Percentiles rank a stretch among this genome's conserved stretches.
Conservation (phyloP, 2,329 filamentous ascomycete species). For the Penicillium sp. region DNA sequence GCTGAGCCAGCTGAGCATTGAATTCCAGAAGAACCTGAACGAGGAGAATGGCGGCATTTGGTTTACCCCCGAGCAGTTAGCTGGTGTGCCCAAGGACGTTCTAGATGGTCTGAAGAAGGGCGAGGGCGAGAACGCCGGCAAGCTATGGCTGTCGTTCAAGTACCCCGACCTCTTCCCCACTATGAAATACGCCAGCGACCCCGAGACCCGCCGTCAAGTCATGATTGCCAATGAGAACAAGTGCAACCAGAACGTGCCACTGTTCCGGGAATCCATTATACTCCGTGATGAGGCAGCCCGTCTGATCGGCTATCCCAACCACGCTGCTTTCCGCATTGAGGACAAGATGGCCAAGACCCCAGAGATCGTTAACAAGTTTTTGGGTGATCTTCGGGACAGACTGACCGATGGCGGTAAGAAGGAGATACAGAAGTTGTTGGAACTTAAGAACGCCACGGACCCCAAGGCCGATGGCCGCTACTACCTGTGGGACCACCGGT, state of each 20-base stretch:
- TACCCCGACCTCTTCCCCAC: constrained; percentile 44
- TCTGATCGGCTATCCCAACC: constrained; percentile 43
- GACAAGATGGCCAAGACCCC: constrained; percentile 49
- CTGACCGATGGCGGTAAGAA: constrained; percentile 39
- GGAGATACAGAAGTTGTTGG: constrained; percentile 39
- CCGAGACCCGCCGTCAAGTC: constrained; percentile 38
- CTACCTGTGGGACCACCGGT: constrained; percentile 46
- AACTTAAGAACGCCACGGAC: constrained; percentile 42
- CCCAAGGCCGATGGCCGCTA: constrained; percentile 42
- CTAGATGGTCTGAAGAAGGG: constrained; percentile 41
- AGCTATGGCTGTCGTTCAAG: constrained; percentile 44
- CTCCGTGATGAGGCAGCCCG: constrained; percentile 45
- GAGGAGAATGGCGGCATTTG: constrained; percentile 46
- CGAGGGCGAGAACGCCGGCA: constrained; percentile 41
- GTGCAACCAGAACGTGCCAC: constrained; percentile 43
- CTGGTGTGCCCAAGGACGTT: constrained; percentile 45
- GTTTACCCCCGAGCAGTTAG: constrained; percentile 43
- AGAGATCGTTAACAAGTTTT: constrained; percentile 45
- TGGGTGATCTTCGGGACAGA: constrained; percentile 39
- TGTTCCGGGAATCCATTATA: constrained; percentile 44
- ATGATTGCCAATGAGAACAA: constrained; percentile 46
- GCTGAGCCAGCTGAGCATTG: constrained; percentile 41
- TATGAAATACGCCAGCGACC: constrained; percentile 42
- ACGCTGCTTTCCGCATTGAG: constrained; percentile 47
- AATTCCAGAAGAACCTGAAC: constrained; percentile 46